Base-by-base conservation (phyloP, 2,329 filamentous ascomycete species). In the Aspergillus proliferans region DNA sequence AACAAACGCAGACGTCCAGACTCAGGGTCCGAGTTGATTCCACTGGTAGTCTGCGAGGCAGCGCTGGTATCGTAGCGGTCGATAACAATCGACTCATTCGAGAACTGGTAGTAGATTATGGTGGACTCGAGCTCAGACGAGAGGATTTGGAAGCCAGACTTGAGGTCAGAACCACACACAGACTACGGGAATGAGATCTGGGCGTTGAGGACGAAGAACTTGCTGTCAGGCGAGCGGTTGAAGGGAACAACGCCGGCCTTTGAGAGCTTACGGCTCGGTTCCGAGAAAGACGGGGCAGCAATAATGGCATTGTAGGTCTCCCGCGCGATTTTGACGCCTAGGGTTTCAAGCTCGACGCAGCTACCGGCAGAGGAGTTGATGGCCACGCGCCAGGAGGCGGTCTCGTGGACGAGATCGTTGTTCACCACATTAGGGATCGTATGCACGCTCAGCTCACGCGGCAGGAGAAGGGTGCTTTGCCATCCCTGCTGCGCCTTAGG, bases 91-190 rank as follows among this genome's bases (percentile, higher is more conserved):
- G 52, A 57, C 45, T 57, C 55, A 2, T 58, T 58, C 2, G 54
- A 55, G 45, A 58, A 58, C 43, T 57, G 55, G 33, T 58, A 58
- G 28, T 55, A 58, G 33, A 58, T 48, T 3, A 34, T 51, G 1
- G 55, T 58, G 2, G 43, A 43, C n/a, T 58, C 55, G 5, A 44
- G 26, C 9, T 47, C 45, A 1, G 55, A 58, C 0, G 54, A 36
- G 4, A 58, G 40, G 10, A 58, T 51, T 46, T 51, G 42, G 54
- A 58, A 58, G 0, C 56, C 56, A 28, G 47, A 33, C 22, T 52
- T 43, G 1, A 52, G 14, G 4, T 8, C 30, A 3, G 50, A 52
- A 4, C 30, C 12, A 10, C 52, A 38, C 2, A 50, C 52, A 1
- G 46, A 48, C 3, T 38, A 12, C 1, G 52, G 50, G 41, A 54